Evolutionary conservation across 75 land plant species (phyloP).

Genomic region (Pinus taeda): DNA sequence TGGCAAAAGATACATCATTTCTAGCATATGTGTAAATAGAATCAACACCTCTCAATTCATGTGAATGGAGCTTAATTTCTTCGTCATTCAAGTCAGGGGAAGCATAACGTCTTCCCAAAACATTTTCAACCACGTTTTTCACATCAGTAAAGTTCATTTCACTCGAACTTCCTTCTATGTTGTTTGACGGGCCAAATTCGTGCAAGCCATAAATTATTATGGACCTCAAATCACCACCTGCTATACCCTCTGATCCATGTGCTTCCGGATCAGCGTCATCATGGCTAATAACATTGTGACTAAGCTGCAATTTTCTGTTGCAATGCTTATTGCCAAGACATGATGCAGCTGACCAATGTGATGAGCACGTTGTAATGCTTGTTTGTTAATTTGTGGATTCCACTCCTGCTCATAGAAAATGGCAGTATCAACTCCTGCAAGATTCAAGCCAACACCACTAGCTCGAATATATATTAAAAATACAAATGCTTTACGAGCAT

Average conservation of each 20-base stretch:
- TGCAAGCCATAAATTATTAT: slow-evolving; percentile 70
- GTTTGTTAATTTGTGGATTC: slow-evolving; percentile 96
- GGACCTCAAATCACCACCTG: slow-evolving; percentile 55
- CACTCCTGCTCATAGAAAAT: slow-evolving; percentile 97
- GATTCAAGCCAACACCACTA: slow-evolving; percentile 94
- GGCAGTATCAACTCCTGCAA: slow-evolving; percentile 91
- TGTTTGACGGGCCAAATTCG: slow-evolving; percentile 45
- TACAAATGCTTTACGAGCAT: slow-evolving; percentile 45
- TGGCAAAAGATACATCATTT: slow-evolving; percentile 5
- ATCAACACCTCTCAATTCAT: slow-evolving; percentile 9
- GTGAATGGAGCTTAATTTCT: slow-evolving; percentile 23
- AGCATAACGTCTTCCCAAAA: slow-evolving; percentile 31
- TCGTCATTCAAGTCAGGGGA: slow-evolving; percentile 20
- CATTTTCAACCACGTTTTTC: slow-evolving; percentile 38
- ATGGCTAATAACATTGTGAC: slow-evolving; percentile 63
- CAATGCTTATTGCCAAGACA: slow-evolving; percentile 76
- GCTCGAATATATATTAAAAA: slow-evolving; percentile 92
- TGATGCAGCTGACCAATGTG: slow-evolving; percentile 83
- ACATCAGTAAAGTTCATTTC: slow-evolving; percentile 20
- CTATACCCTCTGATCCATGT: slow-evolving; percentile 20
- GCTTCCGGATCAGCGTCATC: slow-evolving; percentile 16
- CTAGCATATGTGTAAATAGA: slow-evolving; percentile 13
- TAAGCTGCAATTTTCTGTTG: slow-evolving; percentile 71
- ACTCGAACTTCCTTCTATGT: slow-evolving; percentile 10
- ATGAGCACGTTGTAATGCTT: slow-evolving; percentile 91